Evolutionary conservation across 176 grass and related monocot species (phyloP), one percentile per base, ranked within the genome.

Genomic region (Calamus simplicifolius): DNA sequence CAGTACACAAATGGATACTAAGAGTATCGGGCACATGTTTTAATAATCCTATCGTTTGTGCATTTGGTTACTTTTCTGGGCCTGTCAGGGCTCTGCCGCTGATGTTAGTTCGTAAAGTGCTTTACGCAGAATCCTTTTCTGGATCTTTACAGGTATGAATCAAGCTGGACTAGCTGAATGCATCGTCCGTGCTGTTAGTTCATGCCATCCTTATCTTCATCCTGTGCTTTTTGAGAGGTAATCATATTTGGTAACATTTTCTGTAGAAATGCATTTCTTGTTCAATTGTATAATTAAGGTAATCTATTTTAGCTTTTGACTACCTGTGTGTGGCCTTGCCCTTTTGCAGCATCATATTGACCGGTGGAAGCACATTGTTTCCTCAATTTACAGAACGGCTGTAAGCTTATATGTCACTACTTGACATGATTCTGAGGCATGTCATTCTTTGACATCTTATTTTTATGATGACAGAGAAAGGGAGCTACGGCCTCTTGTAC

Each of bases 161-260:
- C 93, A 97, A 85, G 93, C 93, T 54, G 93, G 93, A 16, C 71
- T 97, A 63, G 84, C 93, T 73, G 87, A 97, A 75, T 97, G 93
- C 72, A 82, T 97, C 60, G 87, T 85, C 52, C 81, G 87, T 52
- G 83, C 81, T 28, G 78, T 91, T 26, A 74, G 91, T 69, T 75
- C 81, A 18, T 97, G 87, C 59, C 93, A 97, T 69, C 79, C 75
- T 3, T 77, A 83, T 82, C 73, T 97, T 73, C 93, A 88, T 48
- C 79, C 93, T 63, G 78, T 92, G 28, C 84, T 92, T 69, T 88
- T 67, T 70, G 73, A 88, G 71, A 97, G 85, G 93, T 97, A 85
- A 51, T 16, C 4, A 48, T 56, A 62, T 8, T 38, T 79, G 23
- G 51, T 48, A 8, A 2, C 19, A 14, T 55, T 43, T 52, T 55